Base-by-base conservation (phyloP, 345 rosid species). In the Mangifera indica region DNA sequence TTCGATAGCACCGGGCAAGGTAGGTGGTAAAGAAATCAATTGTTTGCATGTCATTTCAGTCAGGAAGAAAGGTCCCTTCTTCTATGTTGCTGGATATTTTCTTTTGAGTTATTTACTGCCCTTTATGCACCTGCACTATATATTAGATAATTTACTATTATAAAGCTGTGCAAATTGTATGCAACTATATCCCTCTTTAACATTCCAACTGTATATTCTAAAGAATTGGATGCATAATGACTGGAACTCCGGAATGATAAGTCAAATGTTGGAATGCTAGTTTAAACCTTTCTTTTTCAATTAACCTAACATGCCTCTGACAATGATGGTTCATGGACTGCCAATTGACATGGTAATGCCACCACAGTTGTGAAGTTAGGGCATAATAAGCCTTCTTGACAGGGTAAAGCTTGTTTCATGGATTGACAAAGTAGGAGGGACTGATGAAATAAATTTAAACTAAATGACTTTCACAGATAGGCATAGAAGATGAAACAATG, bases 1-100 rank as follows among this genome's bases (percentile, higher is more conserved):
- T 58, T 51, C 82, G 26, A 44, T 76, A 53, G 63, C 77, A 63
- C 67, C 82, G 13, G 71, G 81, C 74, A 85, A 76, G 89, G 89
- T 85, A 60, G 42, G 71, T 52, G 53, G 40, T 71, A 51, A 76
- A 26, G 40, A 24, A 34, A 14, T 17, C 17, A 15, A 66, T 42
- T 52, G 10, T 24, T 62, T 11, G 45, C 37, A 18, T 29, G 54
- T 49, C 59, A 17, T 21, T 64, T 53, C 48, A 37, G 42, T 37
- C 6, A 37, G 42, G 8, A 37, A 7, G 42, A 22, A 18, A 21
- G 12, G 0, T 3, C 44, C 10, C 4, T 66, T 45, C 54, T 26
- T 51, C 26, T 52, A 45, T 4, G 18, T 10, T 49, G 34, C 17
- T 49, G 18, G 59, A 26, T 67, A 11, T 32, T 22, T 22, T 5